Evolutionary conservation across 305 asterid genomes (phyloP).

Genomic region (Solanum chacoense): DNA sequence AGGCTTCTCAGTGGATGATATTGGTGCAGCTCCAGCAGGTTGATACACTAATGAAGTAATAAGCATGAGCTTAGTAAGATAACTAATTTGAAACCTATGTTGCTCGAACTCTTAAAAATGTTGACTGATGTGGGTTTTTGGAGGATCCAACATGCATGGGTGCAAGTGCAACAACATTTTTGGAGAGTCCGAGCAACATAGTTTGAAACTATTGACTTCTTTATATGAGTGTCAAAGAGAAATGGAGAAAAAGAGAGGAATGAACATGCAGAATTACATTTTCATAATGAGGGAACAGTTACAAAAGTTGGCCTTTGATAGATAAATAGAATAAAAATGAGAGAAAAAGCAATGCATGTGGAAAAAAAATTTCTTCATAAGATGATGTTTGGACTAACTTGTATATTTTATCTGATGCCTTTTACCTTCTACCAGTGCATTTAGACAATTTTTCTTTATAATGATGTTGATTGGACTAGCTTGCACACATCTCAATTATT

Average conservation of each 20-base stretch:
- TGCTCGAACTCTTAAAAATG: neutral
- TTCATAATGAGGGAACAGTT: neutral
- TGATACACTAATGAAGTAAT: slow-evolving; percentile 46
- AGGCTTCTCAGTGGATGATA: slow-evolving; percentile 73
- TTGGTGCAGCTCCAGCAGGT: slow-evolving; percentile 63
- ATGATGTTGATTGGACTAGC: neutral
- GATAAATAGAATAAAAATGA: neutral
- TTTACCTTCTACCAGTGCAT: neutral
- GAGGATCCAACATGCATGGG: neutral
- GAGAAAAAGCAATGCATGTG: neutral
- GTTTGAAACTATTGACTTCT: neutral
- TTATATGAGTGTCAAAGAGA: neutral
- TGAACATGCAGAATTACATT: neutral
- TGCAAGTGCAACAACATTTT: neutral
- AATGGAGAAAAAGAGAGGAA: neutral
- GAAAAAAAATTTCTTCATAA: neutral
- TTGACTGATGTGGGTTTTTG: neutral
- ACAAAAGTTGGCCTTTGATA: neutral
- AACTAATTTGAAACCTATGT: neutral
- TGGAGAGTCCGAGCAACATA: neutral
- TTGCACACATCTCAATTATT: neutral
- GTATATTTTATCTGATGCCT: neutral
- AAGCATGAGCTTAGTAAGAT: neutral
- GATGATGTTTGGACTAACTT: neutral
- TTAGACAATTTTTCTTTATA: neutral